Evolutionary conservation across 2,329 filamentous ascomycete genomes (phyloP), one percentile per base, ranked within the genome.

Genomic region (Aspergillus piperis): DNA sequence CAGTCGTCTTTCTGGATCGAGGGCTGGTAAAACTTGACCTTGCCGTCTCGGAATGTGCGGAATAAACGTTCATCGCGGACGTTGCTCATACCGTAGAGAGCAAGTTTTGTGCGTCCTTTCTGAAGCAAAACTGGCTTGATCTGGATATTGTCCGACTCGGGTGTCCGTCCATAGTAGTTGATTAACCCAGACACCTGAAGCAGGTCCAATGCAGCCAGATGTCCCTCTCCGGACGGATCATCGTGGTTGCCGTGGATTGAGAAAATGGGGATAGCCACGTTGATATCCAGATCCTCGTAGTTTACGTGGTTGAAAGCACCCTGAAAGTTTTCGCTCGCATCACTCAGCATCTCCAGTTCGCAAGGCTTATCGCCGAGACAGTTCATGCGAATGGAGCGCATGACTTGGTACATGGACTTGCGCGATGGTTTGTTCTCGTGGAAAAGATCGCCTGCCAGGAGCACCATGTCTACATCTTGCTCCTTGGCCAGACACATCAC

Each of bases 241-340:
- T 99, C 95, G 73, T 99, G 95, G 71, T 99, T 99, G 49, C 95
- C 95, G 70, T 99, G 96, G 42, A 99, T 99, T 0, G 94, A 96
- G 73, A 99, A 99, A 27, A 99, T 92, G 0, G 95, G 95, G 58
- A 98, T 97, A 1, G 93, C 91, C 62, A 99, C 87, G 70, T 99
- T 99, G 76, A 99, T 97, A 69, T 99, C 92, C 23, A 91, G 87
- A 70, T 99, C 95, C 76, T 98, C 92, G 77, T 99, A 99, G 77
- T 99, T 99, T 77, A 96, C 94, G 74, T 97, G 90, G 53, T 92
- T 89, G 72, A 97, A 96, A 0, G 92, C 88, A 6, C 90, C 90
- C 63, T 92, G 89, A 69, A 99, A 97, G 64, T 94, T 91, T 70
- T 96, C 90, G 67, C 88, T 92, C 7, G 91, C 92, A 76, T 99